Evolutionary conservation across 202 grass and related monocot genomes (phyloP).

Genomic region (Digitaria exilis): DNA sequence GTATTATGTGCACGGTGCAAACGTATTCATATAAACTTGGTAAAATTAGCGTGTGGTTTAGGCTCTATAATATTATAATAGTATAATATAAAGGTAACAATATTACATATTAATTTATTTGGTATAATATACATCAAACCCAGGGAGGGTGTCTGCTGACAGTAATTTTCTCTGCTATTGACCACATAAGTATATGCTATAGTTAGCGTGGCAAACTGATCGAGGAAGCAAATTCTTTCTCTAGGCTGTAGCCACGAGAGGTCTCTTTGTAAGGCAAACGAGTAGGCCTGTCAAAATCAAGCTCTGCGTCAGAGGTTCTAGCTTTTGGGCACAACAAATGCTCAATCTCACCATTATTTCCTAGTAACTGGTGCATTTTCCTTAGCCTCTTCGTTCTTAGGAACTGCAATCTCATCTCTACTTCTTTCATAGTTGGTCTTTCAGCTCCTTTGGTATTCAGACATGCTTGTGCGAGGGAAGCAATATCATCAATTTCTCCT

Average conservation of each 20-base stretch:
- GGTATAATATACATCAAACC: not conserved
- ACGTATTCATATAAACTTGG: not conserved
- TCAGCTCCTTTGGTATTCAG: conserved; percentile 47
- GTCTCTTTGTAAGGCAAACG: not conserved
- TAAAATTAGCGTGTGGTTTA: not conserved
- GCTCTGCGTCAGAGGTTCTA: not conserved
- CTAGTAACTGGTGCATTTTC: not conserved
- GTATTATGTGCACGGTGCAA: not conserved
- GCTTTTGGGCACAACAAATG: not conserved
- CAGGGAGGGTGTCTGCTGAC: not conserved
- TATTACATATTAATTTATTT: not conserved
- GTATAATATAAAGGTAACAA: not conserved
- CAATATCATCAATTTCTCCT: conserved; percentile 37
- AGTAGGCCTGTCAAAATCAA: not conserved
- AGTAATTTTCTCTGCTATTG: not conserved
- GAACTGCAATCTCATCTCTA: conserved; percentile 43
- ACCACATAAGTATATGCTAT: not conserved
- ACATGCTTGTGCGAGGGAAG: conserved; percentile 39
- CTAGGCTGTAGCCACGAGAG: conserved; percentile 27
- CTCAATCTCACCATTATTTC: not conserved
- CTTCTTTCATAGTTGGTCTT: conserved; percentile 65
- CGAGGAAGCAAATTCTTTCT: conserved; percentile 43
- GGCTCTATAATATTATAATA: not conserved
- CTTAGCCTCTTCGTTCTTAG: conserved; percentile 26
- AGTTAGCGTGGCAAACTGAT: conserved; percentile 5